Evolutionary conservation across 2,329 filamentous ascomycete genomes (phyloP), one percentile per base, ranked within the genome.

Genomic region (Penicillium nordicum): DNA sequence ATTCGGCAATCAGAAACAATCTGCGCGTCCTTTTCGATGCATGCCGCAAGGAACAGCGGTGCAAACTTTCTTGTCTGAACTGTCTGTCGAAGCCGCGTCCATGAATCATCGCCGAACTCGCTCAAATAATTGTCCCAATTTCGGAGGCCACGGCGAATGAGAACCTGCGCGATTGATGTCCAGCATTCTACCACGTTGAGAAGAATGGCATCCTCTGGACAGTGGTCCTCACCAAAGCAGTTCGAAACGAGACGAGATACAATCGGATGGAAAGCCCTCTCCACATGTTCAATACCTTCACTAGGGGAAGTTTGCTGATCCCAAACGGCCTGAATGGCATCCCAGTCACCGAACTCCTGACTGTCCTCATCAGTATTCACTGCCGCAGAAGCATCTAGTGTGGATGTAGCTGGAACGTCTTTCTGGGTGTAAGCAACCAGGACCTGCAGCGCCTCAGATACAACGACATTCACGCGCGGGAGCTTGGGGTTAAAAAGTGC

Each of bases 311-410:
- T 44, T 37, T 72, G 65, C 27, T 73, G 69, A 8, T 70, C 62
- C 41, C 75, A 72, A 3, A 70, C 65, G 38, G 81, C 79, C 55
- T 82, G 79, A 48, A 86, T 73, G 21, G 77, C 83, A 23, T 78
- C 74, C 73, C 80, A 83, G 57, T 84, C 83, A 30, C 84, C 84
- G 63, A 84, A 87, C 45, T 87, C 84, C 66, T 87, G 85, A 60
- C 84, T 87, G 51, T 87, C 85, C 50, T 86, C 84, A 53, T 77
- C 81, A 5, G 63, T 63, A 27, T 75, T 66, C 14, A 56, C 52
- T n/a, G 67, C 50, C n/a, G 59, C 32, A 21, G 47, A 36, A 29
- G 53, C 53, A 49, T 72, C 60, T 21, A 62, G 38, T 45, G 43
- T 50, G 61, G 58, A 60, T 53, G 63, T 37, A 52, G 62, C 42